Evolutionary conservation across 257 asterid genomes (phyloP).

Genomic region (Solanum tarapatanum): DNA sequence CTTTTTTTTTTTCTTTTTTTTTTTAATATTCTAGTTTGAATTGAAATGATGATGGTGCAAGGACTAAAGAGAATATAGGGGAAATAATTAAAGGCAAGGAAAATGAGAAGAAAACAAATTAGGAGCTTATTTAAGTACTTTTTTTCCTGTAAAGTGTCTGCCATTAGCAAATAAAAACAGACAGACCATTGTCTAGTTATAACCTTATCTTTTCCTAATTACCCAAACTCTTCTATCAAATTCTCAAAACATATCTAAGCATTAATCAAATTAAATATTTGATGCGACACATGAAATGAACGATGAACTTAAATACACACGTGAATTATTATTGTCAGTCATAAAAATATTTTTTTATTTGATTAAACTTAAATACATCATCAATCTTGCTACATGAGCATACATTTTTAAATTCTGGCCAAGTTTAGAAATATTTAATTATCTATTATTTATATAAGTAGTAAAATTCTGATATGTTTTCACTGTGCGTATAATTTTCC

Average conservation of each 20-base stretch:
- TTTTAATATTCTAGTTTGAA: background rate
- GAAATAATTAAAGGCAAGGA: background rate
- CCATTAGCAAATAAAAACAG: slow-evolving; percentile 2
- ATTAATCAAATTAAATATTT: background rate
- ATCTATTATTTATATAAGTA: too few relatives aligned
- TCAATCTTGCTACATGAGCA: too few relatives aligned
- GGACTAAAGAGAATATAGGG: background rate
- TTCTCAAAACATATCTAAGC: background rate
- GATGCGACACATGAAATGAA: background rate
- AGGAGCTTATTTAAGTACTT: background rate
- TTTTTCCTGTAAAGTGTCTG: background rate
- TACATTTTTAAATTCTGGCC: rapidly evolving
- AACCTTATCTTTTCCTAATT: background rate
- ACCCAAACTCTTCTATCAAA: background rate
- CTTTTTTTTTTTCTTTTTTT: too few relatives aligned
- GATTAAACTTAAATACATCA: too few relatives aligned
- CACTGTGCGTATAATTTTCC: too few relatives aligned
- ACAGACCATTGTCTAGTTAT: background rate
- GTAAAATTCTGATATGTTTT: too few relatives aligned
- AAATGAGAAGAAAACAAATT: background rate
- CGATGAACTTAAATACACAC: background rate
- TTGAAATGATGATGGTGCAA: background rate
- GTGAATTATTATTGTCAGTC: too few relatives aligned
- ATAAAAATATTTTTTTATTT: too few relatives aligned
- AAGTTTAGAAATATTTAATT: too few relatives aligned